A percentile compares a stretch with the other conserved stretches of the same genome.
These are phyloP conservation scores for Wickerhamiella alocasiicola DNA, from an alignment of 805 yeast species.

Conservation along the genomic window DNA sequence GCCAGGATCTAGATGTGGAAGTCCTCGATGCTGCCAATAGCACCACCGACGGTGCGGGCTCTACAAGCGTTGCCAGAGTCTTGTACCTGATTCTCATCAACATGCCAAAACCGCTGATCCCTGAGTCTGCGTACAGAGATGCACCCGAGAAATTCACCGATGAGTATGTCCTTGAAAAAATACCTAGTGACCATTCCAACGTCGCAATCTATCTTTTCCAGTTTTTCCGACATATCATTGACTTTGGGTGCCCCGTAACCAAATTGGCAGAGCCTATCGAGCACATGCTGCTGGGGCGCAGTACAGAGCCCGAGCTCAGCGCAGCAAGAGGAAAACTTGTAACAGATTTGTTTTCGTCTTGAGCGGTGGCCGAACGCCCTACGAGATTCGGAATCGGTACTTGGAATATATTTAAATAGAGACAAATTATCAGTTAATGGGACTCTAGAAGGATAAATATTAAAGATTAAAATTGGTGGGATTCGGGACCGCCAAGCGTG, in stretches of 20 bases:
- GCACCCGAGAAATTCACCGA: neutral
- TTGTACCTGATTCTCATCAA: conserved; percentile 15
- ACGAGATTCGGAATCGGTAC: too few relatives aligned
- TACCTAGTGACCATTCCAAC: conserved; percentile 4
- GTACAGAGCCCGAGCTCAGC: conserved; percentile 4
- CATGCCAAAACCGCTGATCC: conserved; percentile 16
- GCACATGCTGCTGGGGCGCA: conserved; percentile 13
- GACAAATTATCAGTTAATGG: neutral
- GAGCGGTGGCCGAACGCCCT: too few relatives aligned
- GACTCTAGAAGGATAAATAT: neutral
- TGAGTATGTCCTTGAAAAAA: neutral
- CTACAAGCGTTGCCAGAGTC: conserved; percentile 31
- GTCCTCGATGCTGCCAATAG: conserved; percentile 23
- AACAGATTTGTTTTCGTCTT: too few relatives aligned
- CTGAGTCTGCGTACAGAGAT: neutral
- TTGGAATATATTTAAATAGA: too few relatives aligned
- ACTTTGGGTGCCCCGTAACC: conserved; percentile 7
- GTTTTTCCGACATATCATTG: conserved; percentile 12
- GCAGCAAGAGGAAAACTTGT: neutral
- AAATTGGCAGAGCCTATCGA: neutral
- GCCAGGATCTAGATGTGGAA: conserved; percentile 24
- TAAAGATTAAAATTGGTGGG: conserved; percentile 19
- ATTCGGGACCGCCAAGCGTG: conserved; percentile 20
- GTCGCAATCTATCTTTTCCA: conserved; percentile 11
- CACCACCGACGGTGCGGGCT: conserved; percentile 28